These are phyloP conservation scores for Trichaptum fuscoviolaceum DNA, from an alignment of 768 basidiomycete species.

Conservation along the genomic window DNA sequence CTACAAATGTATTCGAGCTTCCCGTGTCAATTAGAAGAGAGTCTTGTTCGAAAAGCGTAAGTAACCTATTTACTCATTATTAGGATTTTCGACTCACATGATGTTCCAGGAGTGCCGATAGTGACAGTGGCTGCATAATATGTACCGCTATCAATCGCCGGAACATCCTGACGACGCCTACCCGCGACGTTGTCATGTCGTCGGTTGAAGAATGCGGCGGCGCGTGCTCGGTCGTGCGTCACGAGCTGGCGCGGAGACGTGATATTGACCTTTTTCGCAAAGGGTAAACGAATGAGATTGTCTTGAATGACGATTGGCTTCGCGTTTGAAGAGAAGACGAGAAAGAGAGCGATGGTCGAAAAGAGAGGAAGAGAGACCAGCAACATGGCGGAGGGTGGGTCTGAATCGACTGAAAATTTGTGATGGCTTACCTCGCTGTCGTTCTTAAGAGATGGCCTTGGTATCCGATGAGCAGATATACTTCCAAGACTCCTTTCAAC, in stretches of 20 bases:
- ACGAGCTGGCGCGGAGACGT: slow-evolving; percentile 17
- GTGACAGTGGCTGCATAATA: slow-evolving; percentile 2
- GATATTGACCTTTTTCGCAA: slow-evolving; percentile 17
- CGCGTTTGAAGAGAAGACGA: slow-evolving; percentile 18
- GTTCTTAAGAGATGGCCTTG: too few species aligned
- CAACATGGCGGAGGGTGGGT: too few species aligned
- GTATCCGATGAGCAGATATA: too few species aligned
- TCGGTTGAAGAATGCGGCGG: slow-evolving; percentile 7
- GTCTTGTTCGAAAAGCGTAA: slow-evolving; percentile 13
- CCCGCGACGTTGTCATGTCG: slow-evolving; percentile 7
- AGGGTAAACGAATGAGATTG: slow-evolving; percentile 12
- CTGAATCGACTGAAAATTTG: too few species aligned
- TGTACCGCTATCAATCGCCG: background rate
- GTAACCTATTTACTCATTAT: background rate
- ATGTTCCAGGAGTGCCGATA: slow-evolving; percentile 6
- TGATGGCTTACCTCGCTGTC: too few species aligned
- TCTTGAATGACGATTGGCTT: slow-evolving; percentile 20
- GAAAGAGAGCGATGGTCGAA: background rate
- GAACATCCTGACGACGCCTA: background rate
- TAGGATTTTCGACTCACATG: background rate
- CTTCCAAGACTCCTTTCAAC: too few species aligned
- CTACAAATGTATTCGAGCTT: slow-evolving; percentile 29
- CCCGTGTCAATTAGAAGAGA: slow-evolving; percentile 28
- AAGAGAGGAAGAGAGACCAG: background rate
- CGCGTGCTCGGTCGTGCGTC: slow-evolving; percentile 18